These are phyloP conservation scores for Inonotus hispidus DNA, from an alignment of 1,284 basidiomycete species.

Conservation along the genomic window DNA sequence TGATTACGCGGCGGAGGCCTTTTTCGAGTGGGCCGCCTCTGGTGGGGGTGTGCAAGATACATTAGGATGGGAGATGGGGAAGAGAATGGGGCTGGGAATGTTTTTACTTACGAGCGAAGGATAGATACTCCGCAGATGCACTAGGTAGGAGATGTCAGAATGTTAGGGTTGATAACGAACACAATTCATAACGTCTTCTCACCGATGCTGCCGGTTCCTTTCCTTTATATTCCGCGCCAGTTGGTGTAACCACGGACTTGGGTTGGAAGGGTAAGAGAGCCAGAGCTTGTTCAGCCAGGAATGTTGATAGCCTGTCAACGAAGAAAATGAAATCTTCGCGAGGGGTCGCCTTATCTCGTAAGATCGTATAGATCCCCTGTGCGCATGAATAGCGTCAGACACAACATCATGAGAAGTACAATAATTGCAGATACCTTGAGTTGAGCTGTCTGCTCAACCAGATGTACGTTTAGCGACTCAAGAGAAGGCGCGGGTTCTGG, in stretches of 20 bases:
- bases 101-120: conserved; percentile 61
- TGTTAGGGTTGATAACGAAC: conserved; percentile 10
- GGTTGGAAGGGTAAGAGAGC: conserved; percentile 70
- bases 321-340: conserved; percentile 90
- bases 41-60: not conserved
- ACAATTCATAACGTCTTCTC: conserved; percentile 15
- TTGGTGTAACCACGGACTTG: conserved; percentile 66
- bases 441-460: conserved; percentile 81
- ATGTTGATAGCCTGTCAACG: conserved; percentile 77
- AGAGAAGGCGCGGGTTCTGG: conserved; percentile 18
- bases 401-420: not conserved
- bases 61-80: too few relatives aligned
- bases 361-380: conserved; percentile 84
- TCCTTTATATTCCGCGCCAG: conserved; percentile 53
- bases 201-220: conserved; percentile 57
- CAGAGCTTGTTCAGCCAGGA: conserved; percentile 83
- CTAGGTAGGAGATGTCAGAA: conserved; percentile 29
- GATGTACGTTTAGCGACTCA: conserved; percentile 50
- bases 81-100: too few relatives aligned
- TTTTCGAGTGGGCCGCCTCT: conserved; percentile 88
- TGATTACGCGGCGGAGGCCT: conserved; percentile 85
- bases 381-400: not conserved
- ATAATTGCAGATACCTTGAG: conserved; percentile 46
- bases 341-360: conserved; percentile 67
- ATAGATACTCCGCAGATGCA: conserved; percentile 81